Evolutionary conservation across 805 yeast species (phyloP).

Genomic region (Scheffersomyces lignosus): DNA sequence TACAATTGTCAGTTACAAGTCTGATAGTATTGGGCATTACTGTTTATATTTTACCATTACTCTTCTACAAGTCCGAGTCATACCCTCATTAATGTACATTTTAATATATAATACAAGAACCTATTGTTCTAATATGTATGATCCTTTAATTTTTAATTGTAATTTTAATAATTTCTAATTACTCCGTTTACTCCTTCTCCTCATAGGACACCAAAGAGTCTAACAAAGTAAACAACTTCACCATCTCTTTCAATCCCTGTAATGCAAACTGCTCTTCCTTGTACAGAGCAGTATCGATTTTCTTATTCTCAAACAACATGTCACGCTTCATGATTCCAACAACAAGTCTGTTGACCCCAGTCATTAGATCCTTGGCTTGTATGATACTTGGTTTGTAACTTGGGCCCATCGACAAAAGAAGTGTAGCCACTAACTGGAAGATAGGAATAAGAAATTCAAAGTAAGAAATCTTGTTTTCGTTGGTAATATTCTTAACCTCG

Average conservation of each 20-base stretch:
- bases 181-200: slow-evolving; percentile 4
- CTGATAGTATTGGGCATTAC: too few relatives aligned
- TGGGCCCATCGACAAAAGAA: slow-evolving; percentile 75
- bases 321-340: slow-evolving; percentile 66
- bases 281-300: slow-evolving; percentile 9
- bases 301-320: slow-evolving; percentile 30
- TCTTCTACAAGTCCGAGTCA: too few relatives aligned
- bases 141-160: not conserved
- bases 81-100: too few relatives aligned
- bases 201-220: slow-evolving; percentile 40
- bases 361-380: slow-evolving; percentile 53
- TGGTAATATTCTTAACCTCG: slow-evolving; percentile 8
- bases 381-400: slow-evolving; percentile 59
- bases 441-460: slow-evolving; percentile 72
- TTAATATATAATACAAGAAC: not conserved
- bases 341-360: slow-evolving; percentile 53
- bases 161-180: not conserved
- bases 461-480: slow-evolving; percentile 43
- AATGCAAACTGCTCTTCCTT: slow-evolving; percentile 27
- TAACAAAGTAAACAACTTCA: slow-evolving; percentile 53
- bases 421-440: slow-evolving; percentile 68
- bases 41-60: too few relatives aligned
- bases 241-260: slow-evolving; percentile 50
- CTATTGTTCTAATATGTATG: not conserved
- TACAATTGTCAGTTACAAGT: too few relatives aligned